Evolutionary conservation across 257 asterid genomes (phyloP).

Genomic region (Nicotiana otophora): DNA sequence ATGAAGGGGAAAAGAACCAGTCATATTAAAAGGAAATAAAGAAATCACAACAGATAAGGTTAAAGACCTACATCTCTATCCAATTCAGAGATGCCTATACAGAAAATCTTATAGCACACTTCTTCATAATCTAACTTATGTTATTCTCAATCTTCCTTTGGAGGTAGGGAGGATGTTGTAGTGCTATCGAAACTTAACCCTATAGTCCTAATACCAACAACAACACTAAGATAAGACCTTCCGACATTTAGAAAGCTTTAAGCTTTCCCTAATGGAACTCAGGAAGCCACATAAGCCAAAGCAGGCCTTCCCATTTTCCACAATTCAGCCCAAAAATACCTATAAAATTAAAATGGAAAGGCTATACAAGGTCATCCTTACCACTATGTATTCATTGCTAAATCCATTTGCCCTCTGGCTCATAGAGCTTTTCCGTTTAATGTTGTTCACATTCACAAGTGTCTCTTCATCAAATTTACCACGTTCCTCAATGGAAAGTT

Average conservation of each 20-base stretch:
- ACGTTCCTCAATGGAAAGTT: conserved; percentile 89
- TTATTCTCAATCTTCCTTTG: background rate
- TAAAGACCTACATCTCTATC: background rate
- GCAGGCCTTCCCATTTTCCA: background rate
- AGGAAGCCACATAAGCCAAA: background rate
- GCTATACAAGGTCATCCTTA: conserved; percentile 24
- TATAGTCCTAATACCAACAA: background rate
- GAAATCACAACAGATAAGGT: background rate
- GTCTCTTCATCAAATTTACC: conserved; percentile 99
- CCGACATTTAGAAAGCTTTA: background rate
- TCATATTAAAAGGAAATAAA: background rate
- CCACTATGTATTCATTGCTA: conserved; percentile 95
- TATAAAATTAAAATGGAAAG: background rate
- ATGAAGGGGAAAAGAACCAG: background rate
- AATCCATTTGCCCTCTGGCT: conserved; percentile 54
- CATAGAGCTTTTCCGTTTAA: conserved; percentile 60
- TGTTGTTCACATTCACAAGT: conserved; percentile 79
- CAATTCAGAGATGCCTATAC: background rate
- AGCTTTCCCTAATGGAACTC: background rate
- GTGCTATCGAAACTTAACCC: background rate
- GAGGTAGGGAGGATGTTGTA: background rate
- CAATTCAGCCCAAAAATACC: background rate
- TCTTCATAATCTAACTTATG: background rate
- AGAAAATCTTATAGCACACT: background rate
- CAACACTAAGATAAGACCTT: background rate